Evolutionary conservation across 352 stramenopile species (phyloP).

Genomic region (Pythium guiyangense): DNA sequence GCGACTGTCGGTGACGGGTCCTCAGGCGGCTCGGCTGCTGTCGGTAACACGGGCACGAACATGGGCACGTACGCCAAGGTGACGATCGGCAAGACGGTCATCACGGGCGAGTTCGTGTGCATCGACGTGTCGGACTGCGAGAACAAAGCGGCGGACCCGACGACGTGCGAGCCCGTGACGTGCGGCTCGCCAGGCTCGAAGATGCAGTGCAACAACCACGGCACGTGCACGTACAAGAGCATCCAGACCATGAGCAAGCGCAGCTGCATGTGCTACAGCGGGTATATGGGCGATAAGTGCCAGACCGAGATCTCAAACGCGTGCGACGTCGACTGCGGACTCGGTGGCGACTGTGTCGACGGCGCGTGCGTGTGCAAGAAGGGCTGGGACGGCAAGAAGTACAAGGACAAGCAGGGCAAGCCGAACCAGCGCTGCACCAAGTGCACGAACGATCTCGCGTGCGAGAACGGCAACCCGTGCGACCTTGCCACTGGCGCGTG

Average conservation of each 20-base stretch:
- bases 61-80: conserved; percentile 40
- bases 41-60: conserved; percentile 21
- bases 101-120: conserved; percentile 44
- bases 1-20: conserved; percentile 7
- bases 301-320: conserved; percentile 18
- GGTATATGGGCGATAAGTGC: conserved; percentile 25
- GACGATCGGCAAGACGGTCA: conserved; percentile 40
- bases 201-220: conserved; percentile 59
- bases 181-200: conserved; percentile 39
- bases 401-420: conserved; percentile 23
- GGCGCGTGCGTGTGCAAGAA: conserved; percentile 27
- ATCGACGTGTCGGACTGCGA: background rate
- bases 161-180: conserved; percentile 20
- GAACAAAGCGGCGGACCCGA: conserved; percentile 4
- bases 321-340: conserved; percentile 33
- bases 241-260: conserved; percentile 56
- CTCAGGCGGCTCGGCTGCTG: background rate
- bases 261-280: conserved; percentile 52
- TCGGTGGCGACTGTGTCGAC: conserved; percentile 29
- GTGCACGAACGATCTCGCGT: conserved; percentile 32
- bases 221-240: conserved; percentile 67
- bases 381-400: conserved; percentile 27
- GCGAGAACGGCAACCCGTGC: conserved; percentile 27
- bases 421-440: conserved; percentile 25
- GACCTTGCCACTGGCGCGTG: conserved; percentile 20